These are phyloP conservation scores for Colletotrichum orbiculare DNA, from an alignment of 2,329 filamentous ascomycete species.

Conservation along the genomic window DNA sequence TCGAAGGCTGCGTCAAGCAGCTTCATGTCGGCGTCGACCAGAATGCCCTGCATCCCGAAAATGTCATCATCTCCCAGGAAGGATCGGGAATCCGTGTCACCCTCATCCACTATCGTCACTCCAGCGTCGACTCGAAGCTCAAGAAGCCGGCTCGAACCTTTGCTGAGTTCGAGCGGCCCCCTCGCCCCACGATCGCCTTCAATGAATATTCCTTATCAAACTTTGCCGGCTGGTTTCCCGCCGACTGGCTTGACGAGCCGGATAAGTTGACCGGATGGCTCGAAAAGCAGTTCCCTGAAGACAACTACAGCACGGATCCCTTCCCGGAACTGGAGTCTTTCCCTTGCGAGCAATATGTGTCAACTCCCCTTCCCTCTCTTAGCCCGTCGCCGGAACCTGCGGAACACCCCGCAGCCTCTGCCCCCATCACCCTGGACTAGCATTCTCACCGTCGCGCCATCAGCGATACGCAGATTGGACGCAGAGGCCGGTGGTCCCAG, in stretches of 20 bases:
- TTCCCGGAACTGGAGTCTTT: no score
- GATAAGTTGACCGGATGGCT: no score
- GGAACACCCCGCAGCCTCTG: no score
- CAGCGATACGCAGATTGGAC: no score
- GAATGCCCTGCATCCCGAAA: not conserved
- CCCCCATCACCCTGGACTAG: no score
- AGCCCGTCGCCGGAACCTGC: not conserved
- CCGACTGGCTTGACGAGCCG: not conserved
- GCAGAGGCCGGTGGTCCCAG: no score
- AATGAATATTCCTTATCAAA: not conserved
- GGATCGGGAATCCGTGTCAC: not conserved
- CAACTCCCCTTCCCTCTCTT: no score
- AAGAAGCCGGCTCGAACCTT: not conserved
- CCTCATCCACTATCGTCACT: not conserved
- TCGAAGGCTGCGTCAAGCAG: not conserved
- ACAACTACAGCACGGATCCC: no score
- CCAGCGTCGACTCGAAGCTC: not conserved
- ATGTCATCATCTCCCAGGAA: not conserved
- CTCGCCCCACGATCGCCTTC: not conserved
- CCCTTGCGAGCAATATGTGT: no score
- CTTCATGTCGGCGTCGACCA: not conserved
- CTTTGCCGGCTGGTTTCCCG: not conserved
- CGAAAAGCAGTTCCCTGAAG: no score
- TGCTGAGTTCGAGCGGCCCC: not conserved
- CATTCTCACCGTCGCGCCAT: no score